Evolutionary conservation across 1,139 yeast genomes (phyloP), one percentile per base, ranked within the genome.

Genomic region (Suzukiozyma palmioleophila): DNA sequence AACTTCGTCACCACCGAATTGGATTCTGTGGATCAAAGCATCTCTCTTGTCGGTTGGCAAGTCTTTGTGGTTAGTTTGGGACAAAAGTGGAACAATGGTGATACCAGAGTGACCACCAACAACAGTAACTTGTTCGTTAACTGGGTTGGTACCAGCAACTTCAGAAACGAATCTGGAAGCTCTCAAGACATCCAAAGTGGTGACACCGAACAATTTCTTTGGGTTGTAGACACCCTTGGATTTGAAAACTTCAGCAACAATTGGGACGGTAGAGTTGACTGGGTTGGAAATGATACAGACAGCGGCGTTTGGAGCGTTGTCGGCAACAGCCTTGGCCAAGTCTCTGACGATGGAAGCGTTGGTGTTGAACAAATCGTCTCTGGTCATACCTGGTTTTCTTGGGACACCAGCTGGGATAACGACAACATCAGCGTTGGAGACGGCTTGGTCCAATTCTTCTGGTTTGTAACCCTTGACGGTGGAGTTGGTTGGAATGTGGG

Each of bases 91-190:
- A 42, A 88, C 94, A 64, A 88, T 88, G 51, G 97, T 87, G 54
- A 84, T 88, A 59, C 97, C 97, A 42, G 96, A 85, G 79, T 90
- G 97, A 48, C 97, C 97, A 49, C 97, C 97, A 51, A 90, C 84
- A 48, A 90, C 96, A 35, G 95, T 84, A 44, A 90, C 79, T 55
- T 72, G 70, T 60, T 77, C 81, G 54, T 74, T 61, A 44, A 69
- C 66, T 48, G 88, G 84, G 66, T 77, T 69, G 47, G 77, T 66
- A 44, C 69, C 67, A 37, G 74, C 69, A 45, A 80, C 63, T 51
- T 80, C 77, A 37, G 83, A 73, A 48, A 81, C 66, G 61, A 90
- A 90, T 48, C 95, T 82, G 54, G 89, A 81, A 43, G 97, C 89
- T 60, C 97, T 81, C 54, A 90, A 87, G 40, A 84, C 78, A 64